Conservation (phyloP, 2,329 filamentous ascomycete genomes). For the Emergomyces africanus region DNA sequence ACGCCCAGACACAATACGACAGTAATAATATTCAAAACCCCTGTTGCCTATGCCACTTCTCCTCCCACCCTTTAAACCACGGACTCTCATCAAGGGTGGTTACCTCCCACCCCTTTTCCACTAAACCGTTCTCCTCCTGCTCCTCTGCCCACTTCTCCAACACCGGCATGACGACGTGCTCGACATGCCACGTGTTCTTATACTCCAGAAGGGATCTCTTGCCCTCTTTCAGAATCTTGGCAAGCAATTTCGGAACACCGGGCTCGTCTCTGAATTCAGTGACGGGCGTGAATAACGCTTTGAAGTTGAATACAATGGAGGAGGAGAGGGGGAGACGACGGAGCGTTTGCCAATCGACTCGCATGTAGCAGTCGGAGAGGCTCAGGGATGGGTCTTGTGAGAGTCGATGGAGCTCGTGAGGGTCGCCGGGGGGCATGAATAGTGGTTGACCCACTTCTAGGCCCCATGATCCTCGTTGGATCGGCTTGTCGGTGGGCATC, state of each 20-base stretch:
- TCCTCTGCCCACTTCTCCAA: constrained; percentile 52
- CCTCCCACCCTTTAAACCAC: constrained; percentile 64
- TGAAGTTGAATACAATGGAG: constrained; percentile 76
- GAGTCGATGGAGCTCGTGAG: constrained; percentile 48
- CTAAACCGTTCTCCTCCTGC: constrained; percentile 50
- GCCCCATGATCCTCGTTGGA: constrained; percentile 76
- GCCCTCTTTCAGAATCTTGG: constrained; percentile 57
- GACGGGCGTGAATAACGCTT: constrained; percentile 68
- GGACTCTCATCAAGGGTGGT: constrained; percentile 61
- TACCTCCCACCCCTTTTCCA: constrained; percentile 51
- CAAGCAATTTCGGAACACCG: constrained; percentile 54
- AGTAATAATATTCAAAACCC: no score
- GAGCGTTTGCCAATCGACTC: constrained; percentile 83
- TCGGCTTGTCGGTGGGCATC: constrained; percentile 59
- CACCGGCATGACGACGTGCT: constrained; percentile 56
- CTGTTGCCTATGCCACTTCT: constrained; percentile 56
- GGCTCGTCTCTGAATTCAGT: constrained; percentile 57
- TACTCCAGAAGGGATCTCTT: constrained; percentile 63
- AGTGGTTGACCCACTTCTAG: constrained; percentile 63
- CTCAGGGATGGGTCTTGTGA: constrained; percentile 45
- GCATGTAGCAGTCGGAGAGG: constrained; percentile 50
- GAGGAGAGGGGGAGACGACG: constrained; percentile 64
- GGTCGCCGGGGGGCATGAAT: constrained; percentile 58
- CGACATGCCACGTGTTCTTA: constrained; percentile 69
- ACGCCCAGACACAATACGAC: no score